Evolutionary conservation across 495 filamentous ascomycete genomes (phyloP).

Genomic region (Aspergillus ellipticus): DNA sequence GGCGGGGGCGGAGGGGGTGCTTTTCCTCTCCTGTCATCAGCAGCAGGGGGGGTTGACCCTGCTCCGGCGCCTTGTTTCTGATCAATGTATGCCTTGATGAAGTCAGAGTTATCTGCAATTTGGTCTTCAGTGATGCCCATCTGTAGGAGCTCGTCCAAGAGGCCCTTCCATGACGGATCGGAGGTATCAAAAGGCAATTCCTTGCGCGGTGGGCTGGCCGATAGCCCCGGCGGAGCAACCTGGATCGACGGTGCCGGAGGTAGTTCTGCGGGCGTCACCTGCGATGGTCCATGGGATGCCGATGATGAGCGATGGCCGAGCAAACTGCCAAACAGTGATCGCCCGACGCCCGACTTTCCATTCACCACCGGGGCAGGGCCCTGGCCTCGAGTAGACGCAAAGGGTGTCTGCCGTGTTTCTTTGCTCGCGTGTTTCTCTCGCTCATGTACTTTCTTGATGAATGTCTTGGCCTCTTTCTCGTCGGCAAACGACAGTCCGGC

Average conservation of each 20-base stretch:
- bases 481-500: conserved; percentile 89
- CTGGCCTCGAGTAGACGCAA: conserved; percentile 56
- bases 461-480: conserved; percentile 93
- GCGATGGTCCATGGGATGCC: conserved; percentile 42
- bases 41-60: conserved; percentile 23
- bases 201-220: conserved; percentile 38
- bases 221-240: conserved; percentile 45
- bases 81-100: conserved; percentile 87
- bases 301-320: conserved; percentile 69
- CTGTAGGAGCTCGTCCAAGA: conserved; percentile 73
- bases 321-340: conserved; percentile 62
- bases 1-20: conserved; percentile 58
- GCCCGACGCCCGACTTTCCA: conserved; percentile 42
- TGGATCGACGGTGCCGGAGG: conserved; percentile 45
- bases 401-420: conserved; percentile 71
- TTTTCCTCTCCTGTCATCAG: conserved; percentile 44
- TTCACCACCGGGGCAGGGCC: conserved; percentile 44
- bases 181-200: conserved; percentile 71
- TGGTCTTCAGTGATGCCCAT: conserved; percentile 94
- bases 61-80: conserved; percentile 69
- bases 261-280: conserved; percentile 47
- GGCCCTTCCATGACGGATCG: conserved; percentile 79
- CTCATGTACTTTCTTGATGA: conserved; percentile 92
- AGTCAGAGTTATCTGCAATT: conserved; percentile 87
- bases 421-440: conserved; percentile 91